Evolutionary conservation across 176 grass and related monocot species (phyloP).

Genomic region (Areca catechu): DNA sequence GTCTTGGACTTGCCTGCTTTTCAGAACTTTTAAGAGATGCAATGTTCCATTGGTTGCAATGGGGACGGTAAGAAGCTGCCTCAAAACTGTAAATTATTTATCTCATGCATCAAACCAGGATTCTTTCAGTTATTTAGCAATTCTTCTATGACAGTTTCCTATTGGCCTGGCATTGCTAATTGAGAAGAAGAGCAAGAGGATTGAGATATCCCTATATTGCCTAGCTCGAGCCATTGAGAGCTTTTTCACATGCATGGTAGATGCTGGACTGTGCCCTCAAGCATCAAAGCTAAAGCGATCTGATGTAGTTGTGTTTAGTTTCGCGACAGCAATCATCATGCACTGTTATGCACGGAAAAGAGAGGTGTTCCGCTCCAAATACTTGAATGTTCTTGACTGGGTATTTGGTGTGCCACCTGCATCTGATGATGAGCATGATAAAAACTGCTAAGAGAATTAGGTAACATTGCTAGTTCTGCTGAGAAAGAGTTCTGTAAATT

Average conservation of each 20-base stretch:
- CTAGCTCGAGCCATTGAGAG: slow-evolving; percentile 80
- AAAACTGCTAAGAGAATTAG: slow-evolving; percentile 9
- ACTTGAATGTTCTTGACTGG: slow-evolving; percentile 96
- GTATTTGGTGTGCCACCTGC: slow-evolving; percentile 69
- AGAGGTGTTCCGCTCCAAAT: slow-evolving; percentile 88
- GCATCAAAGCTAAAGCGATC: slow-evolving; percentile 66
- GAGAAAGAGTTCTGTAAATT: too few relatives aligned
- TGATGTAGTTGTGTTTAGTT: slow-evolving; percentile 71
- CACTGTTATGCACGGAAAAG: slow-evolving; percentile 91
- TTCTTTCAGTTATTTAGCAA: slow-evolving; percentile 24
- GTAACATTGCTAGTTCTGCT: neutral
- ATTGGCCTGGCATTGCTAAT: slow-evolving; percentile 74
- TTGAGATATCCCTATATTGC: slow-evolving; percentile 93
- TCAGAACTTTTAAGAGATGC: slow-evolving; percentile 55
- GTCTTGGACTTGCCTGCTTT: slow-evolving; percentile 87
- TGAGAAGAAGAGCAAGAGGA: slow-evolving; percentile 89
- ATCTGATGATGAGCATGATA: slow-evolving; percentile 21
- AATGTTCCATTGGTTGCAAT: slow-evolving; percentile 60
- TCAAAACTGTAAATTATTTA: neutral
- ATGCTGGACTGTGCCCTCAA: slow-evolving; percentile 65
- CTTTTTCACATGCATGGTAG: slow-evolving; percentile 81
- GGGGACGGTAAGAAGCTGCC: slow-evolving; percentile 42
- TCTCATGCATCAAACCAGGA: neutral
- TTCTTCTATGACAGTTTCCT: slow-evolving; percentile 46
- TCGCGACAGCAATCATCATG: slow-evolving; percentile 90